A percentile compares a stretch with the other conserved stretches of the same genome.
These are phyloP conservation scores for Viridothelium virens DNA, from an alignment of 495 filamentous ascomycete genomes.

Conservation along the genomic window DNA sequence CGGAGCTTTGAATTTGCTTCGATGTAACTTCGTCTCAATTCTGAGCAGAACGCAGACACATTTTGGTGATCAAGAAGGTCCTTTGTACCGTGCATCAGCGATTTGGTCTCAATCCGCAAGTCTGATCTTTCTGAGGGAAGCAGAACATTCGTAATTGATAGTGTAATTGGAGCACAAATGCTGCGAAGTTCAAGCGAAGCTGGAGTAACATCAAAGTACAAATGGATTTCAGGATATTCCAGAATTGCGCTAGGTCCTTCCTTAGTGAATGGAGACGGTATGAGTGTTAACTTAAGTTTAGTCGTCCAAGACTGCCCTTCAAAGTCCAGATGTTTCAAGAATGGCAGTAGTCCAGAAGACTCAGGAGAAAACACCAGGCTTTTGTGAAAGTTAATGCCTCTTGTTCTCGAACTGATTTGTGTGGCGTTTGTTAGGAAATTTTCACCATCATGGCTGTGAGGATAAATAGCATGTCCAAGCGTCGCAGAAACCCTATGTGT, in stretches of 20 bases:
- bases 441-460: background rate
- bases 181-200: background rate
- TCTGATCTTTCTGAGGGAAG: background rate
- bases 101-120: background rate
- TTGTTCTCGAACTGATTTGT: background rate
- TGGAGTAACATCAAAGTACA: background rate
- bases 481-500: background rate
- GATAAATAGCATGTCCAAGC: slow-evolving; percentile 2
- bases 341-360: background rate
- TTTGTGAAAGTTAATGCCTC: background rate
- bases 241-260: background rate
- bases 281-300: background rate
- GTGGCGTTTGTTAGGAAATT: background rate
- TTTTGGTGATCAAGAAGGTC: background rate
- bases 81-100: background rate
- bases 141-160: background rate
- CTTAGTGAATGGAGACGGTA: background rate
- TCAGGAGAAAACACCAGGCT: background rate
- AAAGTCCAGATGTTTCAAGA: background rate
- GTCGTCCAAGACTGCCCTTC: background rate
- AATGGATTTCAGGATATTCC: background rate
- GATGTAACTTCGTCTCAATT: background rate
- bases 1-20: background rate
- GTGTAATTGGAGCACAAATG: background rate
- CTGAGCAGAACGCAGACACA: background rate